phyloP scores from a whole-genome alignment of 768 basidiomycete species.

The Tulasnella sp. region DNA sequence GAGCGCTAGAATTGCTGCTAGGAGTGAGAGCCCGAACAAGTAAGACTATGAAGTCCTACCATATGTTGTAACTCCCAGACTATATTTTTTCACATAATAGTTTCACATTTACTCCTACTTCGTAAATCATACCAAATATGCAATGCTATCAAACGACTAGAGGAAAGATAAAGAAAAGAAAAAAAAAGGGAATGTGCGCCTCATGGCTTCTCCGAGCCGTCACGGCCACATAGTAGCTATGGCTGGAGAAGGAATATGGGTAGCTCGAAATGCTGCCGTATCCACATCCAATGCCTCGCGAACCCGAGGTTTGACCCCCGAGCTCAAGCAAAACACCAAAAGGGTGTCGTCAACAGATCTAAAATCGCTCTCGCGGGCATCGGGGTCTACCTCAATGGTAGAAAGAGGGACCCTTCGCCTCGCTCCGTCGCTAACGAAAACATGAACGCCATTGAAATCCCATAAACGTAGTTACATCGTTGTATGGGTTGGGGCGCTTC shows the following conservation, averaged over 20 bases:
- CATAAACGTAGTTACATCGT: too few species aligned
- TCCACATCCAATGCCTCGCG: not conserved
- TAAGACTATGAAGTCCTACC: too few species aligned
- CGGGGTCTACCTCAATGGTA: not conserved
- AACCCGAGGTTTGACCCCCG: not conserved
- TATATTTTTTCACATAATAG: too few species aligned
- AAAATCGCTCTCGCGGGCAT: conserved; percentile 13
- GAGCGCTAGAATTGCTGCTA: too few species aligned
- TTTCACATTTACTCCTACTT: too few species aligned
- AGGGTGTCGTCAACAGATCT: not conserved
- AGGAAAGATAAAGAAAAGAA: too few species aligned
- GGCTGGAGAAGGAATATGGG: conserved; percentile 16
- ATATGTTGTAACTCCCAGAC: too few species aligned
- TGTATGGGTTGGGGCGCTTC: conserved; percentile 4
- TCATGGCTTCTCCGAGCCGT: conserved; percentile 17
- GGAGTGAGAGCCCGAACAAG: too few species aligned
- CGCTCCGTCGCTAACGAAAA: conserved; percentile 16
- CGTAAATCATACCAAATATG: too few species aligned
- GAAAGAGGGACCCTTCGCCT: not conserved
- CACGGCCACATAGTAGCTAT: conserved; percentile 14
- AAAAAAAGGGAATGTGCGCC: conserved; percentile 3
- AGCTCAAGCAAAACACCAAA: not conserved
- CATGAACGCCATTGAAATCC: conserved; percentile 14
- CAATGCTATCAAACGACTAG: too few species aligned
- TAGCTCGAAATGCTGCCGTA: not conserved